A percentile compares a stretch with the other conserved stretches of the same genome.
Conservation (phyloP, 768 basidiomycete species). For the Daedaleopsis nitida region DNA sequence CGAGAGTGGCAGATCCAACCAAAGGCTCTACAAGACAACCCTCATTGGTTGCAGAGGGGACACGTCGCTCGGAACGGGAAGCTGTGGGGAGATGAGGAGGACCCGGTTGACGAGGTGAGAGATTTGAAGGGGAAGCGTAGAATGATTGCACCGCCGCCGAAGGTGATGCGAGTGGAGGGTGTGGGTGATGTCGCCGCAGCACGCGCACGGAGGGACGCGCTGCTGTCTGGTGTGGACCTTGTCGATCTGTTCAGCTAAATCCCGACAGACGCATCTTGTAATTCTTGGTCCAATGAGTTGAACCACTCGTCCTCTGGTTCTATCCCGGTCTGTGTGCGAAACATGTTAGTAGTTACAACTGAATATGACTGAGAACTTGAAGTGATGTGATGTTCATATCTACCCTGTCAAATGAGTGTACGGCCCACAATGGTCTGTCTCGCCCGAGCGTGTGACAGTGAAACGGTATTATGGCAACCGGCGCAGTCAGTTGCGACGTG, state of each 20-base stretch:
- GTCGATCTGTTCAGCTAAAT: no score
- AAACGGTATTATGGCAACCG: background rate
- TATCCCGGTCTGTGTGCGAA: background rate
- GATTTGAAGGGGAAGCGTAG: background rate
- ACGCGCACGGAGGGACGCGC: background rate
- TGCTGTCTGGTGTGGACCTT: no score
- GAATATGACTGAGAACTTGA: no score
- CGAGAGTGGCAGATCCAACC: no score
- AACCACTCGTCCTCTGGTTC: constrained; percentile 3
- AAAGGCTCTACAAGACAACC: no score
- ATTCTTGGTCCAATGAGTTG: background rate
- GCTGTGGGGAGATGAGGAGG: background rate
- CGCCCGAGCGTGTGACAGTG: background rate
- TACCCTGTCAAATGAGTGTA: constrained; percentile 6
- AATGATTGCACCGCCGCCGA: no score
- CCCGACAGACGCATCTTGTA: no score
- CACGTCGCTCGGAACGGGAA: background rate
- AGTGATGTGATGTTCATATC: no score
- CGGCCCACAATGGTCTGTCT: background rate
- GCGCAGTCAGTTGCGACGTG: background rate
- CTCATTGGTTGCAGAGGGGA: no score
- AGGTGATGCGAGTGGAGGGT: background rate
- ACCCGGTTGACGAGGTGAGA: background rate
- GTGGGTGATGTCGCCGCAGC: background rate
- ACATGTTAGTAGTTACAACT: background rate